Evolutionary conservation across 176 grass and related monocot species (phyloP).

Genomic region (Musa schizocarpa): DNA sequence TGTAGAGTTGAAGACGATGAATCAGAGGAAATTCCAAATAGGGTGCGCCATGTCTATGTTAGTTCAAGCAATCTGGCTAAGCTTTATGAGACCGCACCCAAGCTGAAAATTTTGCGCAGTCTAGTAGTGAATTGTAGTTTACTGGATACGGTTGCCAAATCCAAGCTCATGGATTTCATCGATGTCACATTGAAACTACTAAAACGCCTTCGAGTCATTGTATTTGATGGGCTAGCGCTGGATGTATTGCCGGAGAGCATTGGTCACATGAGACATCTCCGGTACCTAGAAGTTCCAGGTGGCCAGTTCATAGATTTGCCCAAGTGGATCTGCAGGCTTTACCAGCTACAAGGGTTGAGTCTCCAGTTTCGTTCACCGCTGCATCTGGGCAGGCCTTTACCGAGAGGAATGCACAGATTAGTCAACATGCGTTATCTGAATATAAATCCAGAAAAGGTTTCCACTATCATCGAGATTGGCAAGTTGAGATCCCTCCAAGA

Average conservation of each 20-base stretch:
- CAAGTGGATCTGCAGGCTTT: constrained; percentile 25
- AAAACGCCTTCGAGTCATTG: constrained; percentile 40
- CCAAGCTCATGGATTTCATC: constrained; percentile 9
- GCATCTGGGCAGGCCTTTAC: neutral
- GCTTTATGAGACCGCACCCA: neutral
- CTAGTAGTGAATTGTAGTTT: constrained; percentile 29
- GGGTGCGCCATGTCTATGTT: constrained; percentile 38
- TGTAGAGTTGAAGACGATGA: constrained; percentile 32
- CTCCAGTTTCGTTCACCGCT: neutral
- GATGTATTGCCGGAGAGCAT: constrained; percentile 29
- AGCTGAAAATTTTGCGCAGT: constrained; percentile 33
- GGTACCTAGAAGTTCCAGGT: constrained; percentile 30
- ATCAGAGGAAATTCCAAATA: constrained; percentile 18
- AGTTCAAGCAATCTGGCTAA: constrained; percentile 1
- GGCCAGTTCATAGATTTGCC: neutral
- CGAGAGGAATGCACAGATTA: constrained; percentile 18
- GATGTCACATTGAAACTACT: constrained; percentile 32
- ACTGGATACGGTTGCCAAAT: constrained; percentile 16
- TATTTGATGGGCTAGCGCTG: constrained; percentile 31
- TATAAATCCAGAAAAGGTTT: constrained; percentile 4
- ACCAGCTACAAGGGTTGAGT: constrained; percentile 24
- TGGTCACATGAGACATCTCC: constrained; percentile 30
- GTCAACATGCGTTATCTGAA: constrained; percentile 28
- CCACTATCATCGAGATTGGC: constrained; percentile 18
- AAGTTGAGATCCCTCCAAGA: constrained; percentile 10